These are phyloP conservation scores for Jacaranda copaia DNA, from an alignment of 257 asterid species.

Conservation along the genomic window DNA sequence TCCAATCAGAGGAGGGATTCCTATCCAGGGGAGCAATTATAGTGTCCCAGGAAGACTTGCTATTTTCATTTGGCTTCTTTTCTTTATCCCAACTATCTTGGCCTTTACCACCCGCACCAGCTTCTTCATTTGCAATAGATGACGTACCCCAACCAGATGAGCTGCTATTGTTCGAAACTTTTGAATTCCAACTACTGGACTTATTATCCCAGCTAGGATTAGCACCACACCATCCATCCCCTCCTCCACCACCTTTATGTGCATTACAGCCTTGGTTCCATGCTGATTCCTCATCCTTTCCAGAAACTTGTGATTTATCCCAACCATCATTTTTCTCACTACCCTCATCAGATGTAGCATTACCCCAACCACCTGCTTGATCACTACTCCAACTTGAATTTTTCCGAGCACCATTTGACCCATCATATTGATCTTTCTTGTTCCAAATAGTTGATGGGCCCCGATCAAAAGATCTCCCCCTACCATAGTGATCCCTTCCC, in stretches of 20 bases:
- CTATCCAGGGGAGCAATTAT: slow-evolving; percentile 37
- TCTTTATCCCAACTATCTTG: slow-evolving; percentile 47
- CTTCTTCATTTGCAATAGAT: slow-evolving; percentile 41
- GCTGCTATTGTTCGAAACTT: slow-evolving; percentile 32
- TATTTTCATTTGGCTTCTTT: slow-evolving; percentile 36
- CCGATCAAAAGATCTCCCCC: slow-evolving; percentile 65
- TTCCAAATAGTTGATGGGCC: slow-evolving; percentile 51
- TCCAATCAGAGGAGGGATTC: slow-evolving; percentile 57
- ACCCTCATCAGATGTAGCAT: slow-evolving; percentile 32
- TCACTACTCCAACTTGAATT: slow-evolving; percentile 44
- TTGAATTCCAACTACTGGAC: slow-evolving; percentile 48
- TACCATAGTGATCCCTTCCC: slow-evolving; percentile 50
- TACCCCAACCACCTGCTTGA: slow-evolving; percentile 50
- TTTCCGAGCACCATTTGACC: slow-evolving; percentile 43
- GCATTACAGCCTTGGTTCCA: slow-evolving; percentile 43
- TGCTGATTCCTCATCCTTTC: slow-evolving; percentile 28
- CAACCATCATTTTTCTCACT: slow-evolving; percentile 39
- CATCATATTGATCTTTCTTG: slow-evolving; percentile 40
- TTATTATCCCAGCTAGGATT: slow-evolving; percentile 37
- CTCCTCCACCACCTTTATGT: slow-evolving; percentile 39
- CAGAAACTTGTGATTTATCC: slow-evolving; percentile 39
- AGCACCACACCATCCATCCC: slow-evolving; percentile 35
- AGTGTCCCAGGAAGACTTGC: slow-evolving; percentile 47
- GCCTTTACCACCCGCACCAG: slow-evolving; percentile 43
- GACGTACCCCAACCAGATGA: slow-evolving; percentile 58